phyloP scores from a whole-genome alignment of 495 filamentous ascomycete species.

The Diplogelasinospora grovesii region DNA sequence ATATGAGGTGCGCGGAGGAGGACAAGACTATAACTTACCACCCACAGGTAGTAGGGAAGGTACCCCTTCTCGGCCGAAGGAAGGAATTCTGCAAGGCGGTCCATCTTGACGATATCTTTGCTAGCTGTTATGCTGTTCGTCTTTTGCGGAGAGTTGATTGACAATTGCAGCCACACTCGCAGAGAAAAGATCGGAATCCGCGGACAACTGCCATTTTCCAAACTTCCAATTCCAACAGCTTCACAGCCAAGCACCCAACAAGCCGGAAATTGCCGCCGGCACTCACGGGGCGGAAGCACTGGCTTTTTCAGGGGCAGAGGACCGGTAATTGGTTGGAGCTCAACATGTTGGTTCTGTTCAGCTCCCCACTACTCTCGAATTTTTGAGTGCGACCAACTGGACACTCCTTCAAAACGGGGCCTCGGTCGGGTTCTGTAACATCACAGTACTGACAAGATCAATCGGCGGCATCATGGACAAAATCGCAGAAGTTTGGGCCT shows the following conservation, averaged over 20 bases:
- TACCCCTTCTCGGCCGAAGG: slow-evolving; percentile 38
- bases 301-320: too few species aligned
- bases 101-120: slow-evolving; percentile 22
- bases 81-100: slow-evolving; percentile 29
- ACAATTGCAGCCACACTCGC: background rate
- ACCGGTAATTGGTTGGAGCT: too few species aligned
- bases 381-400: too few species aligned
- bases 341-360: too few species aligned
- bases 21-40: slow-evolving; percentile 28
- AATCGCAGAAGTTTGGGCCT: slow-evolving; percentile 26
- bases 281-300: too few species aligned
- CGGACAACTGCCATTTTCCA: too few species aligned
- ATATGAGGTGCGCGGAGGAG: slow-evolving; percentile 3
- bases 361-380: too few species aligned
- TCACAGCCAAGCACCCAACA: background rate
- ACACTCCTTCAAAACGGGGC: too few species aligned
- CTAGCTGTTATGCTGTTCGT: too few species aligned
- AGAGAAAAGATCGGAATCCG: background rate
- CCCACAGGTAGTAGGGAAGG: slow-evolving; percentile 41
- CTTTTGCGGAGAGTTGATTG: too few species aligned
- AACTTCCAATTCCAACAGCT: background rate
- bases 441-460: background rate
- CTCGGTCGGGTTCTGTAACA: too few species aligned
- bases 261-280: too few species aligned
- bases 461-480: slow-evolving; percentile 27